These are phyloP conservation scores for Xylariaceae sp. DNA, from an alignment of 2,329 filamentous ascomycete genomes.

Conservation along the genomic window DNA sequence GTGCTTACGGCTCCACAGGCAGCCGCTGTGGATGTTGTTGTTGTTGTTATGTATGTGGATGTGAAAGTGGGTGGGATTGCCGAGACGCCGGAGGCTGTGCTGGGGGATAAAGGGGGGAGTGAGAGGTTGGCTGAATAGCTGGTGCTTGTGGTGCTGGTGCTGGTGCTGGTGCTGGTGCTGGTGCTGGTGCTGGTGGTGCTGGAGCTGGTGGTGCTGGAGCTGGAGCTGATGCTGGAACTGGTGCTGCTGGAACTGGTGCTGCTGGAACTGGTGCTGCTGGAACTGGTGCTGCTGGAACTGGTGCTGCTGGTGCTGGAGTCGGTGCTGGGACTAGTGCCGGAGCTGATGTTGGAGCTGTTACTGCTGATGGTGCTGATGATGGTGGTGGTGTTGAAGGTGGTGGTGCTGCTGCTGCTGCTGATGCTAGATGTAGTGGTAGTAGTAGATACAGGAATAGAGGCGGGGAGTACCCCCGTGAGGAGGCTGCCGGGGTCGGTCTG, in stretches of 20 bases:
- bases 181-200: slow-evolving; percentile 4
- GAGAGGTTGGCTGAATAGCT: neutral
- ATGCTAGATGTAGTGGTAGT: neutral
- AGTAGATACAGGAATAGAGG: no score
- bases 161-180: no score
- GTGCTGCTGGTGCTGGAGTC: neutral
- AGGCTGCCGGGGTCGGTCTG: no score
- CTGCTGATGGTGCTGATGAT: slow-evolving; percentile 1
- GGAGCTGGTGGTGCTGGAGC: slow-evolving; percentile 1
- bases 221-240: neutral
- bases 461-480: no score
- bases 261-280: no score
- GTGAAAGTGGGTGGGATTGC: neutral
- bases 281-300: no score
- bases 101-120: neutral
- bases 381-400: slow-evolving; percentile 4
- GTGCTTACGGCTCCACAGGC: no score
- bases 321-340: neutral
- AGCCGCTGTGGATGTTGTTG: neutral
- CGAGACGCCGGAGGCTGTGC: neutral
- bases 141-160: slow-evolving; percentile 4
- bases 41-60: no score
- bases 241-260: slow-evolving; percentile 7
- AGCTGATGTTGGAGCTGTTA: slow-evolving; percentile 2
- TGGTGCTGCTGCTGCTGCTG: slow-evolving; percentile 1